A percentile compares a stretch with the other conserved stretches of the same genome.
Evolutionary conservation across 2,329 filamentous ascomycete species (phyloP).

Genomic region (Biscogniauxia marginata): DNA sequence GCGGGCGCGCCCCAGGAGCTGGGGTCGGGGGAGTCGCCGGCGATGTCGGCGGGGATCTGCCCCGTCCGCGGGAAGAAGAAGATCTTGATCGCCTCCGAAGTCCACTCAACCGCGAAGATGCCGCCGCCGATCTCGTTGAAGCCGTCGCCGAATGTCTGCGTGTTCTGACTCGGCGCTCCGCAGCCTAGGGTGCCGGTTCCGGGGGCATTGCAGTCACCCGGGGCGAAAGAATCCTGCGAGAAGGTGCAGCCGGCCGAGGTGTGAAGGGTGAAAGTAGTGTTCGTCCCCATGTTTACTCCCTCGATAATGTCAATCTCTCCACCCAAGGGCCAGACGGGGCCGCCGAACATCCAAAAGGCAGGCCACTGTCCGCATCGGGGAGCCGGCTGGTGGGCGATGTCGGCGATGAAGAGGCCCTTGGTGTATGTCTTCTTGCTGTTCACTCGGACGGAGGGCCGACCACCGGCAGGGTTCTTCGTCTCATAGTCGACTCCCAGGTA

Average conservation of each 20-base stretch:
- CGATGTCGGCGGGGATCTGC: slow-evolving; percentile 63
- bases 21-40: slow-evolving; percentile 60
- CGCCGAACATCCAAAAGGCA: slow-evolving; percentile 64
- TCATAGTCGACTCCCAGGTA: slow-evolving; percentile 69
- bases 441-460: slow-evolving; percentile 70
- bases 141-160: slow-evolving; percentile 60
- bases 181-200: slow-evolving; percentile 58
- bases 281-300: slow-evolving; percentile 63
- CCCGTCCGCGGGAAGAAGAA: slow-evolving; percentile 74
- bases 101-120: slow-evolving; percentile 77
- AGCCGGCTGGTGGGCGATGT: slow-evolving; percentile 75
- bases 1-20: slow-evolving; percentile 65
- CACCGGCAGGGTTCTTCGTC: slow-evolving; percentile 53
- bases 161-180: slow-evolving; percentile 49
- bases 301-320: slow-evolving; percentile 83
- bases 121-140: slow-evolving; percentile 72
- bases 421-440: slow-evolving; percentile 65
- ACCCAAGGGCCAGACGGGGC: slow-evolving; percentile 64
- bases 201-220: slow-evolving; percentile 55
- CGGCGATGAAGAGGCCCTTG: slow-evolving; percentile 68
- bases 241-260: slow-evolving; percentile 59
- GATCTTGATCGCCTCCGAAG: slow-evolving; percentile 65
- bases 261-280: slow-evolving; percentile 67
- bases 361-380: slow-evolving; percentile 73
- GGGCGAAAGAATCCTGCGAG: slow-evolving; percentile 42